These are phyloP conservation scores for Penicillium freii DNA, from an alignment of 2,329 filamentous ascomycete species.

Conservation along the genomic window DNA sequence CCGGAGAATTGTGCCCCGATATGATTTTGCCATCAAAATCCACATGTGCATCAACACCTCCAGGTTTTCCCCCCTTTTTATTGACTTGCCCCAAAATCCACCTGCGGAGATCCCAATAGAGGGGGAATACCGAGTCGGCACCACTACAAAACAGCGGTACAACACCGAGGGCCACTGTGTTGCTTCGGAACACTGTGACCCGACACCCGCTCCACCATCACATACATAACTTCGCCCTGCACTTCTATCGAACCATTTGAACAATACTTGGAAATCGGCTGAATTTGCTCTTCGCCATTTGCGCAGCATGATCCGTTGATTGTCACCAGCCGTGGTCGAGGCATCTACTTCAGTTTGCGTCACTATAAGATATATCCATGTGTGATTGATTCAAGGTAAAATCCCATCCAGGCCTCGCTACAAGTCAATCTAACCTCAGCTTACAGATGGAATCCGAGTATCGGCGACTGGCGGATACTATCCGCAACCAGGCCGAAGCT, in stretches of 20 bases:
- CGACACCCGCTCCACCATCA: constrained; percentile 17
- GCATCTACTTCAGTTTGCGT: neutral
- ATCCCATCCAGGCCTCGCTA: neutral
- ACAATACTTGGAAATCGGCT: neutral
- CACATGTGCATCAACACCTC: neutral
- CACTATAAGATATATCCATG: neutral
- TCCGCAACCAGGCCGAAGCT: constrained; percentile 17
- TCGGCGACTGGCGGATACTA: constrained; percentile 16
- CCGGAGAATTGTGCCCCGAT: constrained; percentile 1
- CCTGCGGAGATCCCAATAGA: neutral
- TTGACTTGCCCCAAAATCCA: neutral
- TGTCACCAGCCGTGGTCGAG: neutral
- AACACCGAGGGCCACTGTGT: constrained; percentile 13
- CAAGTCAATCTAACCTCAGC: neutral
- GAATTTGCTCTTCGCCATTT: neutral
- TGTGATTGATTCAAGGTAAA: constrained; percentile 7
- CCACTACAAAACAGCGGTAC: constrained; percentile 10
- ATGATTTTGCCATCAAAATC: neutral
- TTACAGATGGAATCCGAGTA: constrained; percentile 27
- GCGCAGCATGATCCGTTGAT: constrained; percentile 9
- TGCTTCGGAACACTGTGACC: constrained; percentile 30
- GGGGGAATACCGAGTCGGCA: constrained; percentile 10
- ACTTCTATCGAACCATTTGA: too few species aligned
- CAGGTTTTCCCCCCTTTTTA: neutral
- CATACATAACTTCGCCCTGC: constrained; percentile 11